Conservation (phyloP, 2,329 filamentous ascomycete species). For the Erysiphe pulchra region DNA sequence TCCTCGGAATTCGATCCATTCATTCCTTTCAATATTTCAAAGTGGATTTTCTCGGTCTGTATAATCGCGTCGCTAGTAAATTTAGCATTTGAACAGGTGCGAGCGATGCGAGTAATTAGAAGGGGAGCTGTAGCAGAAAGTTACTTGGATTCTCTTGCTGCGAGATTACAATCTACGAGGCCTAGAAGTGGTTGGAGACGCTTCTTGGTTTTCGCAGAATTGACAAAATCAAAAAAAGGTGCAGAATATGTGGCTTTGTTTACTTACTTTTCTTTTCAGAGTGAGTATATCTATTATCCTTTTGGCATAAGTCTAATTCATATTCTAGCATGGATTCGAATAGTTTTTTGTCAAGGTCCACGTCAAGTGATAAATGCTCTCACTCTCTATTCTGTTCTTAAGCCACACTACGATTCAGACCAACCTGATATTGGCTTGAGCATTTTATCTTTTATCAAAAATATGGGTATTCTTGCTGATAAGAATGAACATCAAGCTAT, state of each 20-base stretch:
- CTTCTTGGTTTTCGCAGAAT: conserved; percentile 46
- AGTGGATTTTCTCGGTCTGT: conserved; percentile 86
- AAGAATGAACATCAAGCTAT: conserved; percentile 55
- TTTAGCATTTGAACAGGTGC: conserved; percentile 52
- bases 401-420: conserved; percentile 41
- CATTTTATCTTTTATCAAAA: conserved; percentile 57
- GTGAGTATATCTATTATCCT: conserved; percentile 17
- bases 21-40: conserved; percentile 52
- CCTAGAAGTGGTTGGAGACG: conserved; percentile 55
- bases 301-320: conserved; percentile 2
- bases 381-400: conserved; percentile 66
- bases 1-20: conserved; percentile 57
- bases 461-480: conserved; percentile 46
- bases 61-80: conserved; percentile 81
- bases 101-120: conserved; percentile 56
- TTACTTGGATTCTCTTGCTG: conserved; percentile 72
- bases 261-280: conserved; percentile 41
- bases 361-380: conserved; percentile 77
- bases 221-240: conserved; percentile 50
- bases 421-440: conserved; percentile 31
- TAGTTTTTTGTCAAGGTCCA: conserved; percentile 75
- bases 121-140: conserved; percentile 72
- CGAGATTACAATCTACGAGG: conserved; percentile 62
- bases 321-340: conserved; percentile 50
- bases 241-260: conserved; percentile 47